Evolutionary conservation across 768 basidiomycete genomes (phyloP), one percentile per base, ranked within the genome.

Genomic region (Podaxis mareebaensis): DNA sequence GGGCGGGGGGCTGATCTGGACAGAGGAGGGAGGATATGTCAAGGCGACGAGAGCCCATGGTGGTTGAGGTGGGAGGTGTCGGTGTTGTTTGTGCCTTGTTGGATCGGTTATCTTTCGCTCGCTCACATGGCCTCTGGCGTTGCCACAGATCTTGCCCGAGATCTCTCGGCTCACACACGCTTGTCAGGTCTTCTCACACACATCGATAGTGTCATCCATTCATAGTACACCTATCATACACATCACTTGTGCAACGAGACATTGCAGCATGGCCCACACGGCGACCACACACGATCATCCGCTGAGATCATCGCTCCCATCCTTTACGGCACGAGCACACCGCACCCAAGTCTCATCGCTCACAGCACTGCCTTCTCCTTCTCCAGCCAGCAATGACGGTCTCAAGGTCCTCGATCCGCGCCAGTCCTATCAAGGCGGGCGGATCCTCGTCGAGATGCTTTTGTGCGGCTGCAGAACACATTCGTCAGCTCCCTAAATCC

Each of bases 331-430:
- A 80, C 72, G 78, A 75, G 70, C 74, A 74, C 79, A 81, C 82
- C 92, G 91, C 91, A 93, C 92, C 92, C 92, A 92, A 90, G 89
- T 91, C 91, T 84, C 88, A 87, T 92, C 85, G 75, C 77, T 74
- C 36, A 67, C 42, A 44, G 42, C 42, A 44, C 13, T 44, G 62
- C 64, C 15, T 17, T 60, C 52, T 82, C 71, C 64, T 70, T 93
- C 91, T 92, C 85, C 91, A 91, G 89, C 88, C 81, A 72, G 74
- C 76, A 77, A 72, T 83, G 87, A 93, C 92, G 92, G 89, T 93
- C 92, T 89, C 91, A 81, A 85, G 79, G 85, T 93, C 92, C 83
- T 92, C 82, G 88, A 90, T 81, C 85, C 81, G 78, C 88, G 70
- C 85, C 85, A 83, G 78, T 89, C 90, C 86, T 77, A 57, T 67